A percentile compares a stretch with the other conserved stretches of the same genome.
Conservation (phyloP, 2,329 filamentous ascomycete genomes). For the Fusarium sp. region DNA sequence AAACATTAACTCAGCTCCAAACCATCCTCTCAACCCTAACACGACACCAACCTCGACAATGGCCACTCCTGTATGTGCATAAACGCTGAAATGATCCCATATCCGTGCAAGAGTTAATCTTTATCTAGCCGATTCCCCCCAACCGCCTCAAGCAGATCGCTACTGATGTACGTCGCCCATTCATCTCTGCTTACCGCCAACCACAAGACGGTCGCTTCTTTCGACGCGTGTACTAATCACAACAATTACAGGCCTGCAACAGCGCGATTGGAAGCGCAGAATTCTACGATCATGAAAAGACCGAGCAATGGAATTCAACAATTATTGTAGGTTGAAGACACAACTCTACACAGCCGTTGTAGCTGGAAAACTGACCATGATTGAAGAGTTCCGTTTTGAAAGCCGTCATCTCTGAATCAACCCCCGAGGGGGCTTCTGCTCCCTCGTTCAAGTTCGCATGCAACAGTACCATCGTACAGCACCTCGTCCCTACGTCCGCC, state of each 20-base stretch:
- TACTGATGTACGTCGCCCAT: conserved; percentile 72
- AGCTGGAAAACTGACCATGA: conserved; percentile 23
- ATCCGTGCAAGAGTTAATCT: conserved; percentile 33
- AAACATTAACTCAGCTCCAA: conserved; percentile 30
- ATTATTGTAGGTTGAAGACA: conserved; percentile 78
- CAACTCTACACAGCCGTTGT: not conserved
- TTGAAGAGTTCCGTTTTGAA: conserved; percentile 79
- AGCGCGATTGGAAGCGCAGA: conserved; percentile 77
- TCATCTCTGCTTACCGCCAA: conserved; percentile 37
- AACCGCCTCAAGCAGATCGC: conserved; percentile 87
- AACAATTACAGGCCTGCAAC: conserved; percentile 76
- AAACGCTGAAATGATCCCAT: not conserved
- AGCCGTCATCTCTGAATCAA: conserved; percentile 79
- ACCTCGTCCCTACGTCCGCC: conserved; percentile 76
- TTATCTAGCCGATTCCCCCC: conserved; percentile 74
- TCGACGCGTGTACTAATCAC: conserved; percentile 22
- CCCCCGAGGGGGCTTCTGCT: conserved; percentile 63
- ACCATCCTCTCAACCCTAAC: conserved; percentile 33
- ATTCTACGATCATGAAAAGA: conserved; percentile 87
- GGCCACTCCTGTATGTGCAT: conserved; percentile 51
- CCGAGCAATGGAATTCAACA: conserved; percentile 86
- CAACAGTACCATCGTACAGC: conserved; percentile 98
- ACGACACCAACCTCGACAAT: conserved; percentile 44
- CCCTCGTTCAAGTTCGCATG: conserved; percentile 92
- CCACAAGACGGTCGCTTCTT: not conserved